A percentile compares a stretch with the other conserved stretches of the same genome.
These are phyloP conservation scores for Skeletonema potamos DNA, from an alignment of 108 stramenopile species.

Conservation along the genomic window DNA sequence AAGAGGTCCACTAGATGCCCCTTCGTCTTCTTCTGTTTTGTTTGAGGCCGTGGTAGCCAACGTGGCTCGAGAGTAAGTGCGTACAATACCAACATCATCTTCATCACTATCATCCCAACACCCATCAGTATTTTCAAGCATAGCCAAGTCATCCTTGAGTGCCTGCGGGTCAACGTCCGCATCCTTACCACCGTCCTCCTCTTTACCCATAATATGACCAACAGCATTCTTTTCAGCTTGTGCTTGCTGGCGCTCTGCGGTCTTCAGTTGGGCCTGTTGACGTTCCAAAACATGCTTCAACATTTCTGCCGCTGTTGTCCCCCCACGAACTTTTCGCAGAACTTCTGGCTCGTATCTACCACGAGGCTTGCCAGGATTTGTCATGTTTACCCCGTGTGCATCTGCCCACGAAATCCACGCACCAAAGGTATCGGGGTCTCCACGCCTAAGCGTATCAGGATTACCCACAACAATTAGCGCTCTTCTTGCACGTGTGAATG, in stretches of 20 bases:
- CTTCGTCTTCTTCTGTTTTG: conserved; percentile 29
- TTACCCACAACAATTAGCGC: conserved; percentile 92
- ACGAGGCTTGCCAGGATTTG: conserved; percentile 82
- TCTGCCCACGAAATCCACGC: conserved; percentile 91
- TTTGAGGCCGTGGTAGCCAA: conserved; percentile 52
- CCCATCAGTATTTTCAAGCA: conserved; percentile 76
- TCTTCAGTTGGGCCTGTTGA: conserved; percentile 88
- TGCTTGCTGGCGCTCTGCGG: conserved; percentile 73
- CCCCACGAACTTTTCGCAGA: conserved; percentile 89
- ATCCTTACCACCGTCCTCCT: conserved; percentile 55
- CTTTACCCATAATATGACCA: conserved; percentile 83
- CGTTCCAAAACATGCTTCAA: conserved; percentile 86
- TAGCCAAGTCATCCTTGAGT: conserved; percentile 77
- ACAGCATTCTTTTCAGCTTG: conserved; percentile 84
- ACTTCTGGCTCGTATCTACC: conserved; percentile 92
- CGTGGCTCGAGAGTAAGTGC: conserved; percentile 53
- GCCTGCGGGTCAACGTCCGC: conserved; percentile 44
- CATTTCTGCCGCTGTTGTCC: conserved; percentile 93
- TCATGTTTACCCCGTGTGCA: conserved; percentile 90
- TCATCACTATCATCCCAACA: conserved; percentile 90
- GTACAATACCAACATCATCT: conserved; percentile 57
- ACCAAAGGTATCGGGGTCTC: conserved; percentile 88
- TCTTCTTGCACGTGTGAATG: conserved; percentile 96
- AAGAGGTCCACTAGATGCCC: conserved; percentile 46
- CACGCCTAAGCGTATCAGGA: conserved; percentile 83